These are phyloP conservation scores for Limnomonas spitsbergensis DNA, from an alignment of 139 green algal genomes.

Conservation along the genomic window DNA sequence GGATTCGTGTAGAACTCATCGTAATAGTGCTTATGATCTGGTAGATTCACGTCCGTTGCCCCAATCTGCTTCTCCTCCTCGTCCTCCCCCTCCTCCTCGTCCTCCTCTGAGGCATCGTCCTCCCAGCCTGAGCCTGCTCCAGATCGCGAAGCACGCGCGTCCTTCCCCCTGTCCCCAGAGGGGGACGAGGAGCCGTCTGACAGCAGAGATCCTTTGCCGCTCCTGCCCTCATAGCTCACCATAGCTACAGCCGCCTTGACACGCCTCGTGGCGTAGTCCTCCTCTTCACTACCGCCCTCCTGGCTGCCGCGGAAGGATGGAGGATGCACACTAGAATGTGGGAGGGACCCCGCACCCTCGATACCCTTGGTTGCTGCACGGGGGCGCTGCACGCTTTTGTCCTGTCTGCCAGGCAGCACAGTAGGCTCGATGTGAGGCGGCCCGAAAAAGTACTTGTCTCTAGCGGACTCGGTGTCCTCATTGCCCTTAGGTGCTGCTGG, in stretches of 20 bases:
- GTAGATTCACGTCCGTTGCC: neutral
- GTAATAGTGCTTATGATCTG: neutral
- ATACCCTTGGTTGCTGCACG: too few relatives aligned
- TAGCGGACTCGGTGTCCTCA: too few relatives aligned
- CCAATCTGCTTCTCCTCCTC: neutral
- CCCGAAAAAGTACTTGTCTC: too few relatives aligned
- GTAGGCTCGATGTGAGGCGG: too few relatives aligned
- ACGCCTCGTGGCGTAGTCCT: slow-evolving; percentile 4
- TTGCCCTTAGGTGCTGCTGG: too few relatives aligned
- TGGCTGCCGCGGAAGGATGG: neutral
- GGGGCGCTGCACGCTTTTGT: too few relatives aligned
- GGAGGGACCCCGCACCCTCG: too few relatives aligned
- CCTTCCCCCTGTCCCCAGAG: neutral
- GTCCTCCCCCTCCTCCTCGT: neutral
- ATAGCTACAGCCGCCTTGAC: neutral
- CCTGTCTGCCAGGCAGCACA: too few relatives aligned
- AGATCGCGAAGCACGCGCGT: neutral
- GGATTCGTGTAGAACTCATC: slow-evolving; percentile 1
- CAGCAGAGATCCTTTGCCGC: neutral
- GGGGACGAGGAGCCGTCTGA: neutral
- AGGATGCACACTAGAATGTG: too few relatives aligned
- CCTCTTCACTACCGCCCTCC: neutral
- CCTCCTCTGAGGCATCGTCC: neutral
- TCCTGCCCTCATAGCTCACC: too few relatives aligned
- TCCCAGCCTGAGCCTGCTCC: too few relatives aligned